Evolutionary conservation across 768 basidiomycete genomes (phyloP), one percentile per base, ranked within the genome.

Genomic region (Myochromella boudieri): DNA sequence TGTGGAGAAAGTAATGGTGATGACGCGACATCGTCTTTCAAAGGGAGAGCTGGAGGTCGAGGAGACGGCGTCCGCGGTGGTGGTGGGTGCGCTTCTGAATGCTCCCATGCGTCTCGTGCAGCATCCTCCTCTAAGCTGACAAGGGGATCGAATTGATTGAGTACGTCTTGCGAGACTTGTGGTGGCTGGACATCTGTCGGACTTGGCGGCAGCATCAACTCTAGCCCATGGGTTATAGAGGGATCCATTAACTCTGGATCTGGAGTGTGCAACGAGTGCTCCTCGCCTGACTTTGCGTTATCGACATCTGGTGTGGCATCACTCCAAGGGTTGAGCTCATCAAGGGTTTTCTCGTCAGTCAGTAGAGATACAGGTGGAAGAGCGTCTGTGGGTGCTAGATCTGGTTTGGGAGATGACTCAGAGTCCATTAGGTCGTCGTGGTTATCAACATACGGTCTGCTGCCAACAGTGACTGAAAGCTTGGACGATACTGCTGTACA

Each of bases 91-190:
- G 75, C 71, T 53, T 85, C 80, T 17, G 82, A 67, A 14, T 63
- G 68, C 49, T 75, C 77, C 87, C 87, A 88, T 36, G 84, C 86
- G 11, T 78, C 74, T 32, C 74, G 73, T 3, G 85, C 84, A 18
- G 73, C 78, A 46, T 74, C 64, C 60, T 85, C 82, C 46, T 84
- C 80, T 26, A 68, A 58, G 52, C 70, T 77, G 0, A 67, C 79
- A 18, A 87, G 66, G 12, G 86, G 86, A 65, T 90, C 86, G 59
- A 90, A 88, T 58, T 86, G 78, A 27, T 66, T 70, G 42, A 88
- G 64, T 3, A 84, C 66, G 33, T 78, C 70, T 46, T 63, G 62
- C n/a, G 67, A 59, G 6, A 65, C 63, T 17, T 59, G 56, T 25
- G 53, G 33, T 48, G 56, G 60, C 15, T 51, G 22, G 5, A 60